A percentile compares a stretch with the other conserved stretches of the same genome.
Evolutionary conservation across 2,329 filamentous ascomycete genomes (phyloP).

Genomic region (Paramyrothecium sp.): DNA sequence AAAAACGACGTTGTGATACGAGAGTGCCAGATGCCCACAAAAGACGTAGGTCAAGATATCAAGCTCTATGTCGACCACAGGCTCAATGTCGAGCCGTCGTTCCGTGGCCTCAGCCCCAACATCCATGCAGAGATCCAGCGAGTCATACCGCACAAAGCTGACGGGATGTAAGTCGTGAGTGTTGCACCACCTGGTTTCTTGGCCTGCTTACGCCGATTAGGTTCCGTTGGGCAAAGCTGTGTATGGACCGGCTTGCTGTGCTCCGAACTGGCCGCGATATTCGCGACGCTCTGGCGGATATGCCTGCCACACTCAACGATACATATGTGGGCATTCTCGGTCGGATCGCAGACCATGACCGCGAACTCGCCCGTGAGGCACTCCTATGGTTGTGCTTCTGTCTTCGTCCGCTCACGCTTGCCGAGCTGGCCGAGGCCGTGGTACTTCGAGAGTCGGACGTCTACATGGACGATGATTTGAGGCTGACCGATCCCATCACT

Average conservation of each 20-base stretch:
- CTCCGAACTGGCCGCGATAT: conserved; percentile 19
- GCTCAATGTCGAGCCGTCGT: conserved; percentile 13
- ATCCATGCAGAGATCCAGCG: conserved; percentile 17
- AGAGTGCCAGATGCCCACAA: conserved; percentile 12
- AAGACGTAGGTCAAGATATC: conserved; percentile 18
- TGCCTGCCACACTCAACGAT: conserved; percentile 19
- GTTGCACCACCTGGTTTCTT: not conserved
- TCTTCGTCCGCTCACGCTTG: conserved; percentile 17
- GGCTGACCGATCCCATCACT: conserved; percentile 14
- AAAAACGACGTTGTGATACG: conserved; percentile 3
- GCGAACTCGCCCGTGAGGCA: conserved; percentile 18
- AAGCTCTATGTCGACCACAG: conserved; percentile 17
- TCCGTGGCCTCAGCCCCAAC: conserved; percentile 13
- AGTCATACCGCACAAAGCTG: conserved; percentile 13
- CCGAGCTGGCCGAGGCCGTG: conserved; percentile 23
- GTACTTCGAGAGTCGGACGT: conserved; percentile 19
- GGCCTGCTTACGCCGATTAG: conserved; percentile 5
- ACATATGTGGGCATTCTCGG: conserved; percentile 19
- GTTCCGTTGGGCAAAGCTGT: conserved; percentile 26
- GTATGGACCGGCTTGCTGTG: conserved; percentile 19
- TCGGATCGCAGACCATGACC: conserved; percentile 18
- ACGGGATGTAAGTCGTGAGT: conserved; percentile 18
- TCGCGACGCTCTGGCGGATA: conserved; percentile 12
- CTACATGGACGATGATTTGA: conserved; percentile 18
- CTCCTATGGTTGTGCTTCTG: conserved; percentile 24